phyloP scores from a whole-genome alignment of 1,284 basidiomycete species.

The Pseudozyma hubeiensis region DNA sequence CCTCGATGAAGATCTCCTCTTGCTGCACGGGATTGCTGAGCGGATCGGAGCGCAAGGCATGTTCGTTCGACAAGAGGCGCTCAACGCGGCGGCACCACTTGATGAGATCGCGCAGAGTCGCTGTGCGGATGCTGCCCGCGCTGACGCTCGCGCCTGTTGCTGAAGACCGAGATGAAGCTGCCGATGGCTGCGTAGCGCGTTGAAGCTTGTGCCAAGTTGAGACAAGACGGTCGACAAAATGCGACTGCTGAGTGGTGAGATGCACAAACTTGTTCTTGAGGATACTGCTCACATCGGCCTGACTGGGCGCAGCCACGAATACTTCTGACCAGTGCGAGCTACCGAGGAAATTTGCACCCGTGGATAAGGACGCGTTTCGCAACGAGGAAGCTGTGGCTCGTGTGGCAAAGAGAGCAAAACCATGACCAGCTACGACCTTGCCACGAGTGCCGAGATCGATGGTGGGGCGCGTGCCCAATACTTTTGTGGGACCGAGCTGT shows the following conservation, averaged over 20 bases:
- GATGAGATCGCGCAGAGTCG: constrained; percentile 85
- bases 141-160: constrained; percentile 7
- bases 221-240: constrained; percentile 49
- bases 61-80: constrained; percentile 69
- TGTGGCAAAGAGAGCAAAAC: constrained; percentile 70
- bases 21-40: constrained; percentile 80
- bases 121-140: constrained; percentile 41
- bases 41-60: constrained; percentile 28
- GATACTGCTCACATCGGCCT: constrained; percentile 57
- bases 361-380: constrained; percentile 49
- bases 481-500: constrained; percentile 77
- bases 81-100: constrained; percentile 86
- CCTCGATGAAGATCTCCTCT: constrained; percentile 91
- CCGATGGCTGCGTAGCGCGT: constrained; percentile 37
- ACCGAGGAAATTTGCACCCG: constrained; percentile 75
- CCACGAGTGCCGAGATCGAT: constrained; percentile 71
- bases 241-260: constrained; percentile 32
- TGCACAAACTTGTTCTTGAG: constrained; percentile 41
- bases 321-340: constrained; percentile 71
- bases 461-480: constrained; percentile 79
- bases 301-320: constrained; percentile 37
- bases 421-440: constrained; percentile 67
- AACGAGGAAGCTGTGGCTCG: constrained; percentile 66
- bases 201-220: constrained; percentile 55
- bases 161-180: constrained; percentile 16